Base-by-base conservation (phyloP, 2,329 filamentous ascomycete genomes). In the Fusarium circinatum region DNA sequence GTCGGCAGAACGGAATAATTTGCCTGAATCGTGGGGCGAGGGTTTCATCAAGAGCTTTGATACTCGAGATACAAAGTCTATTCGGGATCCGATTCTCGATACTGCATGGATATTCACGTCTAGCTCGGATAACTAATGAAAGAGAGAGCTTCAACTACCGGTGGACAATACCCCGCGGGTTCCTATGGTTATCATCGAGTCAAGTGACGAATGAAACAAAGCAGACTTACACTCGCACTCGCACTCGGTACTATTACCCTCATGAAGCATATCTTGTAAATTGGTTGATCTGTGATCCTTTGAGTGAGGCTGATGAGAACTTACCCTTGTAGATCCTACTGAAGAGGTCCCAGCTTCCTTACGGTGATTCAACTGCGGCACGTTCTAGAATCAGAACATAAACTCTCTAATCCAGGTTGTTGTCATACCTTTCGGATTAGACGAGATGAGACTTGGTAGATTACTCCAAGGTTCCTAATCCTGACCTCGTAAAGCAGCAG, bases 31-130 rank as follows among this genome's bases (percentile, higher is more conserved):
- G 54, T 41, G 52, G 51, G 26, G 64, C 32, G 47, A 56, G 45
- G 48, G 71, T 70, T 62, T 64, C 65, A 62, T 70, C 60, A 28
- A 54, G 41, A 52, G 54, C 65, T 32, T 32, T 44, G 41, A 28
- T 30, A 59, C 44, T 36, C 30, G 11, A n/a, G n/a, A 39, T 38
- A 36, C 51, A 39, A 42, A 39, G 34, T 14, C 44, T 60, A 45
- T 42, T 54, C 55, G 15, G 52, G 22, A 34, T 34, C 32, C 15
- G 18, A 44, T 57, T 22, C 49, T 45, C 20, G 17, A 24, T 34
- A 24, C 13, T 48, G n/a, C 42, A 61, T 49, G 36, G 34, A 41
- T 63, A 39, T 41, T 32, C 13, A 30, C 7, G 38, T 41, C 34
- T 41, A 47, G 39, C n/a, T 60, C 24, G 8, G 26, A 36, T 12